Evolutionary conservation across 805 yeast genomes (phyloP), one percentile per base, ranked within the genome.

Genomic region (Yamadazyma takamatsuzukensis): DNA sequence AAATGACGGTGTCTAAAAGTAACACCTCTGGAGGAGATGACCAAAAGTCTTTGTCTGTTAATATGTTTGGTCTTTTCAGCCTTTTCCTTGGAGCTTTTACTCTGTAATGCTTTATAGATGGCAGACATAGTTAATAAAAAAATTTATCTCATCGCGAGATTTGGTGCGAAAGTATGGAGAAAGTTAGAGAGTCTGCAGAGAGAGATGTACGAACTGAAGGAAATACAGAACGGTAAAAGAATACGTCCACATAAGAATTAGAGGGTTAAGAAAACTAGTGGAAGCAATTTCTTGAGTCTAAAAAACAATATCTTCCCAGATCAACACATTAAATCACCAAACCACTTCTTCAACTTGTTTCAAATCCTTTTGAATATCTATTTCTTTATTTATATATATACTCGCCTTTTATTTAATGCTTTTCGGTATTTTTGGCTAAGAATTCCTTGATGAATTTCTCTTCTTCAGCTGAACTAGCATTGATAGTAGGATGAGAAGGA

Each of bases 1-100:
- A 93, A 66, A 62, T 93, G 97, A 54, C 98, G 88, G 56, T 93
- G 97, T 67, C 98, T 82, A 56, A 69, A 87, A 18, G 96, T 88
- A 36, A 90, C 84, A 46, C 98, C 98, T 59, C 98, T 78, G 25
- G 97, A 88, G 4, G 97, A 83, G 50, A 90, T 83, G 38, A 93
- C 72, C 39, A 93, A 68, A 24, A 89, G 86, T 50, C 96, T 74
- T 61, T 90, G 97, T 59, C 84, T 82, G 62, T 90, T 90, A 60
- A 76, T 75, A 56, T 78, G 83, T 43, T 73, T 70, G 47, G 72
- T 67, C 21, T 27, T 25, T 17, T 58, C 65, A 36, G 71, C 69
- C 37, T 64, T 64, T 22, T 63, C 71, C 43, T 74, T 74, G 15
- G 80, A 68, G 29, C 59, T 40, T 44, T 64, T 66, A 39, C 60